Conservation (phyloP, 73 alveolate species). For the Tetrahymena malaccensis region DNA sequence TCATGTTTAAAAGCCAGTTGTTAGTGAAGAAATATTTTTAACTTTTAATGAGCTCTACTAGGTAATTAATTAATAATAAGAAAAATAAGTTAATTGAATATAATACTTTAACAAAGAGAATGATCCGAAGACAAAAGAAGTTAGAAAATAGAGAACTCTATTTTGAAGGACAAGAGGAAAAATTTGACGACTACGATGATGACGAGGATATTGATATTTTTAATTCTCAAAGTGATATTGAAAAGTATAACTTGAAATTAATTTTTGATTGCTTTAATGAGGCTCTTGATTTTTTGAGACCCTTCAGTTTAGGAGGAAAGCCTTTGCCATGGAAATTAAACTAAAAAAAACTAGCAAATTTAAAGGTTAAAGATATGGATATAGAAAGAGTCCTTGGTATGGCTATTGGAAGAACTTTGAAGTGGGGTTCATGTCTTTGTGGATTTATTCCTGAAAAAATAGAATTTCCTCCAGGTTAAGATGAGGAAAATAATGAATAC, state of each 20-base stretch:
- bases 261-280: constrained; percentile 33
- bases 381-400: neutral
- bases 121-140: neutral
- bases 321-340: constrained; percentile 27
- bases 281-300: constrained; percentile 23
- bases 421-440: neutral
- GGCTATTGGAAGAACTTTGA: neutral
- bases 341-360: neutral
- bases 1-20: neutral
- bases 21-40: neutral
- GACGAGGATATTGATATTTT: neutral
- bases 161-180: neutral
- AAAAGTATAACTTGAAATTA: neutral
- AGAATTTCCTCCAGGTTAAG: neutral
- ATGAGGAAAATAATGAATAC: neutral
- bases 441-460: neutral
- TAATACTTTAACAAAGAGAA: neutral
- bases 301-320: constrained; percentile 10
- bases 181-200: neutral
- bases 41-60: neutral
- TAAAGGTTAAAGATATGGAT: neutral
- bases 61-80: neutral
- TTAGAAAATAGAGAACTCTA: neutral
- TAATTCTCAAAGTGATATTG: neutral
- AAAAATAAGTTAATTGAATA: neutral